These are phyloP conservation scores for Xylariaceae sp. DNA, from an alignment of 2,329 filamentous ascomycete species.

Conservation along the genomic window DNA sequence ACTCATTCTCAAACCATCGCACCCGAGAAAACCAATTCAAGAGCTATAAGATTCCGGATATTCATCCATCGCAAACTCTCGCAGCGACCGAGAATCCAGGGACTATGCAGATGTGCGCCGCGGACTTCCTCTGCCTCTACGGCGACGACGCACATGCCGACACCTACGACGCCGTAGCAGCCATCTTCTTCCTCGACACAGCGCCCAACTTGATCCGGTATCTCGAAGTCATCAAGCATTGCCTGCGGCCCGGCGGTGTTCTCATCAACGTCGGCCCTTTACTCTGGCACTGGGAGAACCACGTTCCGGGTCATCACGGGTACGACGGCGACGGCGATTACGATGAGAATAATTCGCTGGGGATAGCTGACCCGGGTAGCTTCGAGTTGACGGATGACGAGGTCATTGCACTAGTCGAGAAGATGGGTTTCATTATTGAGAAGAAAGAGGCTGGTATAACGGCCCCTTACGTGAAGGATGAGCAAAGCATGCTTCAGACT, in stretches of 20 bases:
- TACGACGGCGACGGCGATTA: conserved; percentile 49
- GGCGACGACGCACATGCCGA: conserved; percentile 56
- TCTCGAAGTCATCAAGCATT: conserved; percentile 75
- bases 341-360: conserved; percentile 49
- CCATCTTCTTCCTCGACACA: conserved; percentile 96
- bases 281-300: conserved; percentile 91
- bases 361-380: conserved; percentile 83
- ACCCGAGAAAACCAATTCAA: conserved; percentile 71
- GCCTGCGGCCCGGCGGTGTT: conserved; percentile 71
- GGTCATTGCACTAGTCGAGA: conserved; percentile 69
- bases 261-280: conserved; percentile 89
- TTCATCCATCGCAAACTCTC: conserved; percentile 63
- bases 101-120: conserved; percentile 86
- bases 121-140: conserved; percentile 90
- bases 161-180: conserved; percentile 76
- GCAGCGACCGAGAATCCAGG: conserved; percentile 39
- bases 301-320: conserved; percentile 55
- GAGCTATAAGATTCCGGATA: conserved; percentile 71
- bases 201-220: conserved; percentile 91
- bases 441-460: conserved; percentile 54
- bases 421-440: conserved; percentile 73
- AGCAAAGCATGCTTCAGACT: conserved; percentile 79
- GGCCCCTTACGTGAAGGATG: conserved; percentile 84
- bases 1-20: conserved; percentile 82
- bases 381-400: conserved; percentile 91